Evolutionary conservation across 345 rosid genomes (phyloP).

Genomic region (Erysimum cheiranthoides): DNA sequence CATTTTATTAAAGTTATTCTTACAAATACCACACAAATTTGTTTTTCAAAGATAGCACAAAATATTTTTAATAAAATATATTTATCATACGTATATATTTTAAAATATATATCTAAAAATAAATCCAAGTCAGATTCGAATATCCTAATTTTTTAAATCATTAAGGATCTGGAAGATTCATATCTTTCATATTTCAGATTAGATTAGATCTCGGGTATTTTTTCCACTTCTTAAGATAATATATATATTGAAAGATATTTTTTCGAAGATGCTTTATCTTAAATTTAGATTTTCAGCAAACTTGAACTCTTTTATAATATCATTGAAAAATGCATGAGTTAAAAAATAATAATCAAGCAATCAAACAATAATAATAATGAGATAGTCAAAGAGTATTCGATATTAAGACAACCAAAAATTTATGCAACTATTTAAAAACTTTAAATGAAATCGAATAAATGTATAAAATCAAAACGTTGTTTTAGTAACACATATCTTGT

Average conservation of each 20-base stretch:
- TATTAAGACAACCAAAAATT: neutral
- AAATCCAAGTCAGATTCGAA: too few species aligned
- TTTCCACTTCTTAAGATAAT: too few species aligned
- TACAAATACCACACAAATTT: too few species aligned
- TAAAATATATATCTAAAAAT: too few species aligned
- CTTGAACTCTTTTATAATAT: neutral
- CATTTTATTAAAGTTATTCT: too few species aligned
- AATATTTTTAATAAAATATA: too few species aligned
- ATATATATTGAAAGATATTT: too few species aligned
- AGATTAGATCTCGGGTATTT: too few species aligned
- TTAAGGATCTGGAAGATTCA: neutral
- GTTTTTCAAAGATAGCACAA: too few species aligned
- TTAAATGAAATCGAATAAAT: neutral
- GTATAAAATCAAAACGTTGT: neutral
- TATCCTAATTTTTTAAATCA: too few species aligned
- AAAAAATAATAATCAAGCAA: neutral
- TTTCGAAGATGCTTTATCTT: neutral
- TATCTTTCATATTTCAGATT: neutral
- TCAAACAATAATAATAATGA: neutral
- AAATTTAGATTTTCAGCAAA: neutral
- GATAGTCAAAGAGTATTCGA: neutral
- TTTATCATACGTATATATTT: too few species aligned
- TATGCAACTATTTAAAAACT: neutral
- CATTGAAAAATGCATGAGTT: neutral
- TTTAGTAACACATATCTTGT: neutral